Evolutionary conservation across 2,329 filamentous ascomycete genomes (phyloP), one percentile per base, ranked within the genome.

Genomic region (Aspergillus brunneoviolaceus): DNA sequence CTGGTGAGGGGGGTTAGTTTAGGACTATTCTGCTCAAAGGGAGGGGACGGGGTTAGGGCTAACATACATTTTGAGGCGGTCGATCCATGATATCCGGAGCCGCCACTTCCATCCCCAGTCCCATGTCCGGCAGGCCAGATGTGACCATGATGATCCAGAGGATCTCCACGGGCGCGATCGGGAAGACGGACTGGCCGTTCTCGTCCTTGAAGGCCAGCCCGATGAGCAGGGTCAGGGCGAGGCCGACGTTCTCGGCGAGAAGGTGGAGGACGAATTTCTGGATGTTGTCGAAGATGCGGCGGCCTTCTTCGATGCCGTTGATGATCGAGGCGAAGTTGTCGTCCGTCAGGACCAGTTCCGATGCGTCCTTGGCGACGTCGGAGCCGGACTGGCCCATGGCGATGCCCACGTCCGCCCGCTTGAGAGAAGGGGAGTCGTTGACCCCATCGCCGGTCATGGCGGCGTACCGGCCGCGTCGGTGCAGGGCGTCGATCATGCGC

Each of bases 81-180:
- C 91, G 88, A 63, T 84, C 80, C 85, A 96, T 91, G 62, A 96
- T 88, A 70, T 94, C 89, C 2, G 85, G 83, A 0, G 88, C 85
- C 0, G 91, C 90, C 49, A 83, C 79, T 75, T 96, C 92, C 66
- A 92, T 89, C 21, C 92, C 91, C 1, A 96, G 85, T 49, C 92
- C 92, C 79, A 96, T 95, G 60, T 93, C 92, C 1, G 92, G 92
- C 74, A 95, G 87, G 60, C 89, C 90, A 47, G 90, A 94, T 0
- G 92, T 96, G 58, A 95, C 85, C 89, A 96, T 94, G 76, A 96
- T 96, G 74, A 96, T 91, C 92, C 91, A 96, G 60, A 96, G 84
- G 63, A 96, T 94, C 69, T 96, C 88, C 11, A 96, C 86, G 0
- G 92, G 91, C 0, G 90, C 87, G 49, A 96, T 85, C 4, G 92